Percentiles rank a stretch among this genome's conserved stretches.
Conservation (phyloP, 2,329 filamentous ascomycete genomes). For the Aspergillus pseudoterreus region DNA sequence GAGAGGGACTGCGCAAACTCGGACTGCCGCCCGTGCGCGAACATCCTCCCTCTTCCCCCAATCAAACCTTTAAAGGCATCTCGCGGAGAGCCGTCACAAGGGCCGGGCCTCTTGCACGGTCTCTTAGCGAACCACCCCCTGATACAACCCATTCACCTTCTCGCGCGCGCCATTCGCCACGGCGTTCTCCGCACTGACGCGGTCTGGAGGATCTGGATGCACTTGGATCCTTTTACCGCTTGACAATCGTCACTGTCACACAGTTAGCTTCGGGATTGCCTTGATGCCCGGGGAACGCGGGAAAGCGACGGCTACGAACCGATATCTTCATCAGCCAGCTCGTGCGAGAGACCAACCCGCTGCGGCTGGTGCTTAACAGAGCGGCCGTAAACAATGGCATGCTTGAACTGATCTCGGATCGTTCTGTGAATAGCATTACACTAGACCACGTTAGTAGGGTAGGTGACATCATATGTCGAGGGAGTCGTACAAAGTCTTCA, state of each 20-base stretch:
- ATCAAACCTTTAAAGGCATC: slow-evolving; percentile 22
- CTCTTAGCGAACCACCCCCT: slow-evolving; percentile 18
- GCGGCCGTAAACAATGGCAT: slow-evolving; percentile 92
- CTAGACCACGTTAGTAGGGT: slow-evolving; percentile 50
- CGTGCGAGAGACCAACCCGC: slow-evolving; percentile 83
- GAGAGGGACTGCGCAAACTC: slow-evolving; percentile 16
- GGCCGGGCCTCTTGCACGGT: slow-evolving; percentile 22
- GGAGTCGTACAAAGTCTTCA: slow-evolving; percentile 84
- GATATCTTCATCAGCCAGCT: slow-evolving; percentile 95
- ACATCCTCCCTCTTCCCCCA: slow-evolving; percentile 12
- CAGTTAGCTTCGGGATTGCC: slow-evolving; percentile 19
- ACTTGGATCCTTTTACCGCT: slow-evolving; percentile 51
- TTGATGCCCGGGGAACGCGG: neutral
- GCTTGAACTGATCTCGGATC: slow-evolving; percentile 93
- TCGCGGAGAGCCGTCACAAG: slow-evolving; percentile 27
- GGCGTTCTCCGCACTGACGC: slow-evolving; percentile 24
- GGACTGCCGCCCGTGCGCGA: slow-evolving; percentile 21
- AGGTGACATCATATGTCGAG: slow-evolving; percentile 1
- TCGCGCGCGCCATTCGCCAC: slow-evolving; percentile 25
- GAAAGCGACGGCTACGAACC: slow-evolving; percentile 54
- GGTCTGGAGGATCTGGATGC: slow-evolving; percentile 16
- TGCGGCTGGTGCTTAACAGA: slow-evolving; percentile 99
- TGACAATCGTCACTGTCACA: slow-evolving; percentile 61
- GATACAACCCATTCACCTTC: slow-evolving; percentile 13
- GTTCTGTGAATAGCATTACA: slow-evolving; percentile 97